These are phyloP conservation scores for Kazachstania africana DNA, from an alignment of 805 yeast genomes.

Conservation along the genomic window DNA sequence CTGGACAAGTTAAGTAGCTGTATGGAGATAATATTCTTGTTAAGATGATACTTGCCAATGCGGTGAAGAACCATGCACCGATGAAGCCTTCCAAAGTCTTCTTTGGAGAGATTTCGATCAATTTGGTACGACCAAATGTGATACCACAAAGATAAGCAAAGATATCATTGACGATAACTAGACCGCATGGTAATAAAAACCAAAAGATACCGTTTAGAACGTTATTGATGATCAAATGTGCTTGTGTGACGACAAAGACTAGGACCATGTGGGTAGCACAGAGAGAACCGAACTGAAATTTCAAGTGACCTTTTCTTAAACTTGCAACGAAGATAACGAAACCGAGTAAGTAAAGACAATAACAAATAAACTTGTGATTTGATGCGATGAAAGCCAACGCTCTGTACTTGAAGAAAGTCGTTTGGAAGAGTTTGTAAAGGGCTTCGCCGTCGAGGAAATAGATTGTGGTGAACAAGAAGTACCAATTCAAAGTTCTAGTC, in stretches of 20 bases:
- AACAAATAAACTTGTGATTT: slow-evolving; percentile 77
- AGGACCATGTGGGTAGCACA: slow-evolving; percentile 92
- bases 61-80: slow-evolving; percentile 96
- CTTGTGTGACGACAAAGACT: slow-evolving; percentile 82
- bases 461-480: slow-evolving; percentile 74
- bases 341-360: slow-evolving; percentile 75
- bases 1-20: slow-evolving; percentile 82
- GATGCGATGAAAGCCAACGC: slow-evolving; percentile 45
- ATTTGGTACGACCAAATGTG: slow-evolving; percentile 86
- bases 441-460: slow-evolving; percentile 85
- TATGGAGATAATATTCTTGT: slow-evolving; percentile 53
- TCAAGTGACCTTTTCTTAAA: slow-evolving; percentile 76
- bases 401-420: slow-evolving; percentile 27
- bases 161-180: slow-evolving; percentile 89
- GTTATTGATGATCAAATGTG: slow-evolving; percentile 83
- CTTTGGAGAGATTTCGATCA: slow-evolving; percentile 89
- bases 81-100: slow-evolving; percentile 95
- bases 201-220: slow-evolving; percentile 85
- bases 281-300: slow-evolving; percentile 87
- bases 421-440: slow-evolving; percentile 53
- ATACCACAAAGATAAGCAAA: slow-evolving; percentile 96
- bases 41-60: slow-evolving; percentile 55
- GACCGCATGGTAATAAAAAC: slow-evolving; percentile 84
- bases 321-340: slow-evolving; percentile 84
- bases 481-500: slow-evolving; percentile 84